Base-by-base conservation (phyloP, 2,329 filamentous ascomycete species). In the Botrytis pseudocinerea region DNA sequence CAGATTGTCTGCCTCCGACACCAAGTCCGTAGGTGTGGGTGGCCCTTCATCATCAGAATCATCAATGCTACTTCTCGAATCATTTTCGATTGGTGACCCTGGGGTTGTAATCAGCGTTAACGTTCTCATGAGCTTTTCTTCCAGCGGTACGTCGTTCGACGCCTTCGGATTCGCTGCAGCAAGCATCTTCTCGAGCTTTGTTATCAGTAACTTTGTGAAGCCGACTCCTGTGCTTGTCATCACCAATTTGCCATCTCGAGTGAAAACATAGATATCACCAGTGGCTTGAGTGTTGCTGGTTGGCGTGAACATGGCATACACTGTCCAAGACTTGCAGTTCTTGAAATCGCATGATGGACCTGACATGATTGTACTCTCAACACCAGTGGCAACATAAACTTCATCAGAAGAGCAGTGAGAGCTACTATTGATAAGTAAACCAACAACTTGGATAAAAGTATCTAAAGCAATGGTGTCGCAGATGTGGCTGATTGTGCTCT, bases 361-460 rank as follows among this genome's bases (percentile, higher is more conserved):
- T 1, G 62, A 70, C 32, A 70, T 61, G 9, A 51, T 61, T 10
- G 69, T 46, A 9, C 54, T 60, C 8, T 62, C 69, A 62, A 62
- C 35, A 14, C 69, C 69, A 38, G 57, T 46, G n/a, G 42, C 44
- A 35, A 70, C 57, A 9, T 38, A 61, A 1, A 70, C 57, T 48
- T 70, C 69, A 8, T 70, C 57, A 8, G 32, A n/a, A 18, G n/a
- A 46, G 25, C 57, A 59, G 14, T 38, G 42, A 48, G 42, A 38
- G 42, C 69, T 70, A 25, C 54, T 70, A 46, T 74, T 74, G 38
- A 68, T 72, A 42, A 70, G 59, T 10, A 74, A 66, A 25, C 83
- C 82, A 10, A 80, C 81, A 4, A 82, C 76, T 72, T 82, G 82
- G 20, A 80, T 75, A 74, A 83, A 82, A 59, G 76, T 79, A 70